Evolutionary conservation across 352 stramenopile species (phyloP), one percentile per base, ranked within the genome.

Genomic region (Globisporangium apiculatum): DNA sequence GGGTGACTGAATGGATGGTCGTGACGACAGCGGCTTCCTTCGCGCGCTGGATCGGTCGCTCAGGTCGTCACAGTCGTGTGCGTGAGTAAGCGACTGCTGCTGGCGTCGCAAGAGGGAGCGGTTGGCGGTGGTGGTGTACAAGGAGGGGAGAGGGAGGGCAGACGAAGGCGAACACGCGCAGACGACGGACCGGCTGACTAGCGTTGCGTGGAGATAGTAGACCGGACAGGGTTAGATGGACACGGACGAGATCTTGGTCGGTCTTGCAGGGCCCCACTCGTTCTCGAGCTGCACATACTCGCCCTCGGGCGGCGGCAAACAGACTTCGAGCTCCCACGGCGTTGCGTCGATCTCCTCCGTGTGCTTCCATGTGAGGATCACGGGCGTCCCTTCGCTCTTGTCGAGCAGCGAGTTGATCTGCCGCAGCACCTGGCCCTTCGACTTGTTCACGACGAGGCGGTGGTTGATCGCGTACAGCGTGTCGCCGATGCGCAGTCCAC

Each of bases 401-500:
- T 87, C 80, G 43, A 88, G 63, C 56, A 89, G 66, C 57, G 79
- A 73, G 63, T 83, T 79, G 53, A 94, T 87, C 62, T 92, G 79
- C 64, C 82, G 74, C 51, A 94, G 67, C 55, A 94, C 81, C 57
- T 94, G 84, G 12, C 82, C 78, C 64, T 83, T 87, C 50, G 80
- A 88, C 66, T 92, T 92, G 71, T 94, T 94, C 59, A 91, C 80
- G 12, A 94, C 80, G n/a, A 91, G 76, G 59, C 79, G 73, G 57
- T 91, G 79, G 70, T 94, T 94, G 58, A 94, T 86, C 42, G 84
- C 81, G 64, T 94, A 92, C 43, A 94, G 72, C 48, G 79, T 86
- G 65, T 94, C 84, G 18, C 84, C 82, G 5, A 83, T 67, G 53
- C 84, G 82, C n/a, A 94, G 70, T 5, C 75, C 82, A 45, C 73